Conservation (phyloP, 1,284 basidiomycete species). For the Cystobasidium sp. region DNA sequence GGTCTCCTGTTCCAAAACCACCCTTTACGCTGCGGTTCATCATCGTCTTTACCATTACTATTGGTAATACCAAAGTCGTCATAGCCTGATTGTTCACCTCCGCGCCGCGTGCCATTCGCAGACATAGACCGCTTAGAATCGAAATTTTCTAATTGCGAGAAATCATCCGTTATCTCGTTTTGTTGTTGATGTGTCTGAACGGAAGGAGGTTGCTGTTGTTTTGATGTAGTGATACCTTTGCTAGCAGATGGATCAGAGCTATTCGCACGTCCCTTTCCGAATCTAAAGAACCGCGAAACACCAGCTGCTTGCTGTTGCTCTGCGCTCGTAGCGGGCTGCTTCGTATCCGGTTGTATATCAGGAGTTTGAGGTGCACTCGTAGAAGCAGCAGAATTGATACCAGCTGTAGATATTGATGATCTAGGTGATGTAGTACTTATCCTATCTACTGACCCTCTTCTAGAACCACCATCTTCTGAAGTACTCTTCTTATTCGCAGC, state of each 20-base stretch:
- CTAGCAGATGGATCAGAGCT: slow-evolving; percentile 8
- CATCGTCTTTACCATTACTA: slow-evolving; percentile 14
- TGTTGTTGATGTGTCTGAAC: background rate
- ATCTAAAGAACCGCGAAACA: slow-evolving; percentile 32
- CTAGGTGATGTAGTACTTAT: slow-evolving; percentile 15
- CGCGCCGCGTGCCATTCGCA: background rate
- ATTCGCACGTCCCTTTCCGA: slow-evolving; percentile 21
- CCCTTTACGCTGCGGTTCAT: slow-evolving; percentile 7
- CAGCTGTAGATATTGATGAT: slow-evolving; percentile 7
- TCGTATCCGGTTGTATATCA: background rate
- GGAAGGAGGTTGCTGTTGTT: background rate
- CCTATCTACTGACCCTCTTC: slow-evolving; percentile 11
- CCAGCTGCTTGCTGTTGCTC: slow-evolving; percentile 19
- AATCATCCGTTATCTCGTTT: slow-evolving; percentile 41
- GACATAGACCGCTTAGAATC: slow-evolving; percentile 23
- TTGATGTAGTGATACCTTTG: background rate
- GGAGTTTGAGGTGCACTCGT: slow-evolving; percentile 6
- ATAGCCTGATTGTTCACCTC: background rate
- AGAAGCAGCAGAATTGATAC: slow-evolving; percentile 1
- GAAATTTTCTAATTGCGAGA: slow-evolving; percentile 40
- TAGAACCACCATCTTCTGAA: slow-evolving; percentile 2
- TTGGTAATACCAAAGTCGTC: slow-evolving; percentile 8
- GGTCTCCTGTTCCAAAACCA: slow-evolving; percentile 27
- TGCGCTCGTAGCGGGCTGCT: background rate
- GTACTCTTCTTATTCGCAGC: background rate